Evolutionary conservation across 2,329 filamentous ascomycete genomes (phyloP).

Genomic region (Fusarium pininemorale): DNA sequence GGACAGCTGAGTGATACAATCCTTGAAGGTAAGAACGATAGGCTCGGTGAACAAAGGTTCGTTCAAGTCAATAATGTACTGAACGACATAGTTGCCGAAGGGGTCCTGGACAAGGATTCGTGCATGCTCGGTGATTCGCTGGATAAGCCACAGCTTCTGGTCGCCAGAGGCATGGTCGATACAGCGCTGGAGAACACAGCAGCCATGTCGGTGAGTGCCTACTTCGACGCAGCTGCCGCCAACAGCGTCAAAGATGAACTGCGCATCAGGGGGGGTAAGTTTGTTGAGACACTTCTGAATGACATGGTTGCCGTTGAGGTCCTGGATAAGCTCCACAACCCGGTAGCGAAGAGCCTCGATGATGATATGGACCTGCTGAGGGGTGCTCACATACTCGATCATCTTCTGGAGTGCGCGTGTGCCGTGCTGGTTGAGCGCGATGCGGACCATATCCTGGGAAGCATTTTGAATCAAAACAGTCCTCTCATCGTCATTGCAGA

Average conservation of each 20-base stretch:
- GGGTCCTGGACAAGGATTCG: slow-evolving; percentile 92
- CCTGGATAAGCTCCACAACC: slow-evolving; percentile 95
- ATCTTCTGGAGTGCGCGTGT: slow-evolving; percentile 98
- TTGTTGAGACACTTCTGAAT: slow-evolving; percentile 99
- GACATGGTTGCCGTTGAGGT: slow-evolving; percentile 98
- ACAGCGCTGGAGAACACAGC: slow-evolving; percentile 96
- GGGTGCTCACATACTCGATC: slow-evolving; percentile 94
- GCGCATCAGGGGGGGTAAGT: slow-evolving; percentile 81
- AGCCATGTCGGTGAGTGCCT: slow-evolving; percentile 96
- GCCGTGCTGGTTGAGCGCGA: slow-evolving; percentile 96
- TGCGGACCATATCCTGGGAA: slow-evolving; percentile 85
- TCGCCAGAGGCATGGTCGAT: slow-evolving; percentile 94
- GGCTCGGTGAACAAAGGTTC: slow-evolving; percentile 90
- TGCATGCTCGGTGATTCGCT: slow-evolving; percentile 88
- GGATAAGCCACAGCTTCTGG: slow-evolving; percentile 88
- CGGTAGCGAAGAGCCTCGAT: slow-evolving; percentile 83
- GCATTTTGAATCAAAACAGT: slow-evolving; percentile 93
- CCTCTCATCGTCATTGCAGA: slow-evolving; percentile 93
- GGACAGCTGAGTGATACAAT: slow-evolving; percentile 76
- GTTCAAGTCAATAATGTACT: slow-evolving; percentile 96
- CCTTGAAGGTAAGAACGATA: slow-evolving; percentile 81
- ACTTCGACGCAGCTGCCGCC: slow-evolving; percentile 87
- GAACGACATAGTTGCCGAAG: slow-evolving; percentile 98
- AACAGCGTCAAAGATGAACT: slow-evolving; percentile 97
- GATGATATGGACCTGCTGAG: slow-evolving; percentile 86